Conservation (phyloP, 768 basidiomycete species). For the Hydnomerulius pinastri region DNA sequence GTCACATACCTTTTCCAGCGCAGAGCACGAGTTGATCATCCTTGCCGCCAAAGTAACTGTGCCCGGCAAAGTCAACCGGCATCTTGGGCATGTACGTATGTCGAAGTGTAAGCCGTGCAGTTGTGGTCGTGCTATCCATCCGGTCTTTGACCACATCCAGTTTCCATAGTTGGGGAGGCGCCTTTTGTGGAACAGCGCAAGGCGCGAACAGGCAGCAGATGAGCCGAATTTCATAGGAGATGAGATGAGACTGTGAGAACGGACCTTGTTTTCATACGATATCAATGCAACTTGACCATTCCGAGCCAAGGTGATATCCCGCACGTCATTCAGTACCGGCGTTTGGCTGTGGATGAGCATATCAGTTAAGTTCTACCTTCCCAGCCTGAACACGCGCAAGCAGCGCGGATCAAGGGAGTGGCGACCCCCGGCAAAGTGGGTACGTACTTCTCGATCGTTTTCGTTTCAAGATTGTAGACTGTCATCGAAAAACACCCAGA, state of each 20-base stretch:
- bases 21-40: slow-evolving; percentile 75
- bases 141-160: slow-evolving; percentile 58
- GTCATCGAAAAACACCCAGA: slow-evolving; percentile 1
- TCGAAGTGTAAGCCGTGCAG: slow-evolving; percentile 38
- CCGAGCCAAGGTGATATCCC: slow-evolving; percentile 65
- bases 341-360: slow-evolving; percentile 51
- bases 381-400: neutral
- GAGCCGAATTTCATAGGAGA: neutral
- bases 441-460: slow-evolving; percentile 65
- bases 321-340: slow-evolving; percentile 71
- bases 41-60: slow-evolving; percentile 73
- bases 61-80: slow-evolving; percentile 70
- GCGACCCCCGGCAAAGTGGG: neutral
- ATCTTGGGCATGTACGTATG: slow-evolving; percentile 73
- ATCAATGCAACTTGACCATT: slow-evolving; percentile 64
- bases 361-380: neutral
- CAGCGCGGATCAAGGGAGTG: neutral
- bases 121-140: slow-evolving; percentile 29
- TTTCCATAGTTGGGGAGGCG: slow-evolving; percentile 70
- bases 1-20: slow-evolving; percentile 61
- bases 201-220: neutral
- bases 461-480: slow-evolving; percentile 72
- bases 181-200: slow-evolving; percentile 38
- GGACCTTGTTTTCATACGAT: slow-evolving; percentile 75
- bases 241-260: neutral